Evolutionary conservation across 108 stramenopile species (phyloP).

Genomic region (Stephanodiscus minutulus): DNA sequence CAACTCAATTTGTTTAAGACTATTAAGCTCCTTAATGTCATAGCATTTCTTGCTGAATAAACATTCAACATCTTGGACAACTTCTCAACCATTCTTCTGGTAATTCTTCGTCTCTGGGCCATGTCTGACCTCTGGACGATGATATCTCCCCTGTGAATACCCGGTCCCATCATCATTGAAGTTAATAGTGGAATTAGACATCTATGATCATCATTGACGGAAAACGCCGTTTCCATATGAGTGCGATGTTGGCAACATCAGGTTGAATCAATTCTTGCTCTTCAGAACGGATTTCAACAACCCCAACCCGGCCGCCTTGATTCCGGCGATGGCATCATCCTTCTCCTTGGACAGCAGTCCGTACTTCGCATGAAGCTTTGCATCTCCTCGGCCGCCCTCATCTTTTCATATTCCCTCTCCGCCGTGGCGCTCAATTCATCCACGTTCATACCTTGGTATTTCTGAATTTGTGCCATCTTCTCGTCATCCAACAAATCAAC

Average conservation of each 20-base stretch:
- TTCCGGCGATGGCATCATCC: slow-evolving; percentile 61
- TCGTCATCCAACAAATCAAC: slow-evolving; percentile 67
- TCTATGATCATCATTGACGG: too few species aligned
- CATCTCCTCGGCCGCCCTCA: slow-evolving; percentile 61
- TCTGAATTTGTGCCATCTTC: slow-evolving; percentile 59
- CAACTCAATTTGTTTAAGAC: too few species aligned
- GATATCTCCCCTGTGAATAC: neutral
- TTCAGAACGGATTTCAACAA: slow-evolving; percentile 82
- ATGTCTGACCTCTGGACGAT: neutral
- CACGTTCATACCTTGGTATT: slow-evolving; percentile 49
- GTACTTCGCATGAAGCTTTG: slow-evolving; percentile 66
- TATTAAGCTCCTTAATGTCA: too few species aligned
- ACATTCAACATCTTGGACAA: neutral
- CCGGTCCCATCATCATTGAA: slow-evolving; percentile 7
- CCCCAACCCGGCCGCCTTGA: slow-evolving; percentile 81
- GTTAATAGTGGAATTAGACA: too few species aligned
- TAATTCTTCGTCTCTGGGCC: neutral
- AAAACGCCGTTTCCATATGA: too few species aligned
- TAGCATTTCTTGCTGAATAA: too few species aligned
- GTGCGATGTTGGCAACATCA: too few species aligned
- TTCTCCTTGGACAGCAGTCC: slow-evolving; percentile 63
- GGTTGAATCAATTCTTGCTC: too few species aligned
- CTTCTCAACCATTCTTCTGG: neutral
- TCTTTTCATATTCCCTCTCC: slow-evolving; percentile 51
- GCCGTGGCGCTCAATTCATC: slow-evolving; percentile 58